Percentiles rank a stretch among this genome's conserved stretches.
Evolutionary conservation across 208 protist genomes (phyloP).

Genomic region (Leptomonas seymouri): DNA sequence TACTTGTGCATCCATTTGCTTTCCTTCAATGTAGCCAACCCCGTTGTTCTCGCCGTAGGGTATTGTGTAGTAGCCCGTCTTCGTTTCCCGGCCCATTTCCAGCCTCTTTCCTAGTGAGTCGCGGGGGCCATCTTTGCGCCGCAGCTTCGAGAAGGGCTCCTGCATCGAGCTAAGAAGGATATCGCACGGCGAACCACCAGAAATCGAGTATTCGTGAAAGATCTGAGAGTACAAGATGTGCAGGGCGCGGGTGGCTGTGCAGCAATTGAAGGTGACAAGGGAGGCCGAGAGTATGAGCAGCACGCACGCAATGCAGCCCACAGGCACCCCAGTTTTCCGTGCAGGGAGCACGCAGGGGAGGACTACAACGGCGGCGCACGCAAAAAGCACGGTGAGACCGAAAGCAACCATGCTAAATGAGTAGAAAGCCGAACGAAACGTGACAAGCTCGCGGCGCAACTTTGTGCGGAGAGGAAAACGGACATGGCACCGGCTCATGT

Average conservation of each 20-base stretch:
- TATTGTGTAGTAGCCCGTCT: conserved; percentile 80
- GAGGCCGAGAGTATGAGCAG: conserved; percentile 50
- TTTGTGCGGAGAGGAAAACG: conserved; percentile 56
- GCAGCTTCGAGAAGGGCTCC: conserved; percentile 15
- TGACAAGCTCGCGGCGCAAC: conserved; percentile 51
- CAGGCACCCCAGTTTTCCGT: conserved; percentile 35
- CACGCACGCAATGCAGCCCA: conserved; percentile 50
- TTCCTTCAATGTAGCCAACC: conserved; percentile 87
- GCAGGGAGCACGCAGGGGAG: conserved; percentile 53
- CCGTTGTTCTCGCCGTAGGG: conserved; percentile 50
- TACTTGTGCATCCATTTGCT: conserved; percentile 80
- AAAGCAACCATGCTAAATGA: conserved; percentile 52
- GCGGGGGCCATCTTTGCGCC: conserved; percentile 27
- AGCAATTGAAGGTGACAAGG: conserved; percentile 46
- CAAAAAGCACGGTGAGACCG: conserved; percentile 48
- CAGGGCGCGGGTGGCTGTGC: conserved; percentile 47
- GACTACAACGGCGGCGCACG: conserved; percentile 49
- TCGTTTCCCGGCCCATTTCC: conserved; percentile 54
- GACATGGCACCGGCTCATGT: conserved; percentile 56
- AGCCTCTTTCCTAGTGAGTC: conserved; percentile 20
- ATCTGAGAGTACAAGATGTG: conserved; percentile 58
- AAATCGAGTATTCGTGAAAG: conserved; percentile 53
- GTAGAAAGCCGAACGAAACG: conserved; percentile 49
- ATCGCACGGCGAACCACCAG: conserved; percentile 33
- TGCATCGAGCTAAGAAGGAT: conserved; percentile 31